Conservation (phyloP, 2,329 filamentous ascomycete genomes). For the Zymoseptoria crescenta region DNA sequence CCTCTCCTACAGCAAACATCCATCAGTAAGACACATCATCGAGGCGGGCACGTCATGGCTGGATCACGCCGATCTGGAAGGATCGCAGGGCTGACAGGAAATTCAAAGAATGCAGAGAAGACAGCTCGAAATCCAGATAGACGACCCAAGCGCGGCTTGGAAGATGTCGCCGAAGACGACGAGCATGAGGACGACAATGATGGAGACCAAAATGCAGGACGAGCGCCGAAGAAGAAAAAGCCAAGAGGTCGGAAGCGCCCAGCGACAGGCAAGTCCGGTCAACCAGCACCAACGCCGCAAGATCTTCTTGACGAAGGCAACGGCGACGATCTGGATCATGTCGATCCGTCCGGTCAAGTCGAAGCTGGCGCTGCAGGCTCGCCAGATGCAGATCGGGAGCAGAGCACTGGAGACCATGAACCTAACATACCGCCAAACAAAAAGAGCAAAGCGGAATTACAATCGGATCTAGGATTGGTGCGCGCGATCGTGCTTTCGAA, state of each 20-base stretch:
- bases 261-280: background rate
- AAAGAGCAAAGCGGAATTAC: background rate
- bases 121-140: background rate
- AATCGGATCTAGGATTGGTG: background rate
- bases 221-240: background rate
- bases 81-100: background rate
- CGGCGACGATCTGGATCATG: too few relatives aligned
- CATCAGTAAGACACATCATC: background rate
- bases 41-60: background rate
- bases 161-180: background rate
- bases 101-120: background rate
- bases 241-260: background rate
- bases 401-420: background rate
- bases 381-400: background rate
- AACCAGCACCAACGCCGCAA: background rate
- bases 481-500: background rate
- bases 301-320: background rate
- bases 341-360: background rate
- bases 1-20: background rate
- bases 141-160: background rate
- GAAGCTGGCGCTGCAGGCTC: background rate
- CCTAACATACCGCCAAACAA: background rate
- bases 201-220: background rate
- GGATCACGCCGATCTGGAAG: background rate
- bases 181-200: background rate